phyloP scores from a whole-genome alignment of 371 early-diverging fungal genomes.

The Blyttiomyces sp. region DNA sequence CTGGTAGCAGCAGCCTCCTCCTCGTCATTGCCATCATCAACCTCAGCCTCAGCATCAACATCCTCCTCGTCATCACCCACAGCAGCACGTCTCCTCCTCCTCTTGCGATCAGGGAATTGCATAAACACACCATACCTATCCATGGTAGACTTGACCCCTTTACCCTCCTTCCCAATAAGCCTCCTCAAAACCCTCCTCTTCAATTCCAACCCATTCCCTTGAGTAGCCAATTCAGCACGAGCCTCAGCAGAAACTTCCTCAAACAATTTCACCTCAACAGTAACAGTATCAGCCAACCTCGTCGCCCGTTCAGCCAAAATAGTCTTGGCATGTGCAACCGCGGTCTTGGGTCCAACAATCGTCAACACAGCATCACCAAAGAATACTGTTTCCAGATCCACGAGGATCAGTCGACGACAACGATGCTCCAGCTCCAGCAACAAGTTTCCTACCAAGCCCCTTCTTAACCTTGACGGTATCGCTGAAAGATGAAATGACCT shows the following conservation, averaged over 20 bases:
- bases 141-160: slow-evolving; percentile 73
- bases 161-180: slow-evolving; percentile 86
- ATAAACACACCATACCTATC: slow-evolving; percentile 76
- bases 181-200: slow-evolving; percentile 64
- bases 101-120: slow-evolving; percentile 61
- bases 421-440: slow-evolving; percentile 22
- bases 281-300: slow-evolving; percentile 34
- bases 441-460: slow-evolving; percentile 30
- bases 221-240: slow-evolving; percentile 11
- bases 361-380: slow-evolving; percentile 28
- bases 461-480: slow-evolving; percentile 67
- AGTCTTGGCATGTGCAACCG: slow-evolving; percentile 34
- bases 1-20: slow-evolving; percentile 30
- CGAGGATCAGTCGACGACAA: slow-evolving; percentile 9
- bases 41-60: slow-evolving; percentile 30
- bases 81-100: slow-evolving; percentile 8
- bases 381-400: not conserved
- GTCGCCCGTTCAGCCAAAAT: slow-evolving; percentile 33
- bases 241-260: slow-evolving; percentile 28
- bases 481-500: slow-evolving; percentile 65
- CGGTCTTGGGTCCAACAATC: slow-evolving; percentile 42
- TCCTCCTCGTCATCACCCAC: slow-evolving; percentile 34
- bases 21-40: slow-evolving; percentile 45
- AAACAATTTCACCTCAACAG: slow-evolving; percentile 39
- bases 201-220: slow-evolving; percentile 29